Evolutionary conservation across 2,329 filamentous ascomycete genomes (phyloP).

Genomic region (Arthroderma sp.): DNA sequence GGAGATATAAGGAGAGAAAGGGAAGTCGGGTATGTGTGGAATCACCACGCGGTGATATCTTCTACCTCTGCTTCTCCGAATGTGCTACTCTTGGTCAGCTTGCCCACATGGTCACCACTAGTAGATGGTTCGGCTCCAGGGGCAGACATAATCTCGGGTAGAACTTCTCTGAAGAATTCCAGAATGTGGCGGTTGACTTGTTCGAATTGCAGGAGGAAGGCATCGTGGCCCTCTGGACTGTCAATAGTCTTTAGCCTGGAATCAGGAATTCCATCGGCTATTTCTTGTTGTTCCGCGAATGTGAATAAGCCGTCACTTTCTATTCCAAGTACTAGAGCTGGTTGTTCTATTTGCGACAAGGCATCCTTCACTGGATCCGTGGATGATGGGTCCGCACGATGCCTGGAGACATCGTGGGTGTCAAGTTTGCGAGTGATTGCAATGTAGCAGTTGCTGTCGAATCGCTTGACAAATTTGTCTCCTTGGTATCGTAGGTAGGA

Average conservation of each 20-base stretch:
- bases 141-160: conserved; percentile 77
- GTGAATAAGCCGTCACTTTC: conserved; percentile 94
- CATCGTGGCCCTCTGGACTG: conserved; percentile 88
- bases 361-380: conserved; percentile 52
- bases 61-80: conserved; percentile 94
- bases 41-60: conserved; percentile 87
- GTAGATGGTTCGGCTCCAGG: conserved; percentile 35
- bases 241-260: conserved; percentile 75
- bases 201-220: conserved; percentile 91
- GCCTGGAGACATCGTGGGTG: conserved; percentile 84
- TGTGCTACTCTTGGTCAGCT: conserved; percentile 71
- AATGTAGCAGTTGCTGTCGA: conserved; percentile 98
- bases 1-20: not conserved
- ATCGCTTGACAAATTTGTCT: conserved; percentile 89
- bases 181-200: conserved; percentile 86
- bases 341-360: conserved; percentile 71
- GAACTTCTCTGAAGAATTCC: conserved; percentile 63
- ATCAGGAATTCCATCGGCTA: conserved; percentile 68
- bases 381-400: conserved; percentile 40
- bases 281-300: conserved; percentile 87
- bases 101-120: conserved; percentile 43
- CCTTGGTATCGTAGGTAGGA: conserved; percentile 96
- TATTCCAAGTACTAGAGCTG: conserved; percentile 81
- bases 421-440: conserved; percentile 96
- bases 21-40: not conserved